Evolutionary conservation across 768 basidiomycete genomes (phyloP), one percentile per base, ranked within the genome.

Genomic region (Amanita exitialis): DNA sequence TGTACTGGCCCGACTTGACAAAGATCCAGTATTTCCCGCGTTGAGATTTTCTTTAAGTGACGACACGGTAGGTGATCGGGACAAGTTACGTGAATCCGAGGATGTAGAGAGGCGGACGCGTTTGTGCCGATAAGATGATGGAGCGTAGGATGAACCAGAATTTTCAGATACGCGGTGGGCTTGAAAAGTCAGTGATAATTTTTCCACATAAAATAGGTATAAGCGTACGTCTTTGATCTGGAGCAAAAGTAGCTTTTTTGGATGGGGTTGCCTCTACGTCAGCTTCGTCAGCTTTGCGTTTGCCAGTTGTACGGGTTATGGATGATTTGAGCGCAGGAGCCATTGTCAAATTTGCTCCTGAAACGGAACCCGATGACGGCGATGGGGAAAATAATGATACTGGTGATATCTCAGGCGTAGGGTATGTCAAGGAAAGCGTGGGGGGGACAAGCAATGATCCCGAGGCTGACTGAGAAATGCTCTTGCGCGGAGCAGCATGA

Each of bases 111-210:
- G 62, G 25, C 80, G 76, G 8, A 80, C 80, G 52, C 86, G 79
- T 62, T 89, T 89, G 54, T 79, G 78, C 54, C 79, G 75, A 58
- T 77, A 88, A 4, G 85, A 84, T 1, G 86, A 86, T 0, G 87
- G 86, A 0, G 84, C 81, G 53, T 75, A 75, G 13, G 76, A 75
- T 6, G 69, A 65, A 30, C 61, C 63, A 16, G 72, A 72, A 20
- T 60, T 68, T 15, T 61, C 71, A 34, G 80, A 81, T 28, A 74
- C 65, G 30, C 79, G 77, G 55, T 79, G 77, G 43, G 74, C 79
- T 79, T 62, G 15, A 44, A 43, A 18, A 39, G 54, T 52, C 49
- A 54, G 50, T 57, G 61, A 58, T 53, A 49, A 27, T 16, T 30
- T 0, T 27, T 32, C 27, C 44, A 48, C 51, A 53, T 30, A 27